Base-by-base conservation (phyloP, 2,329 filamentous ascomycete genomes). In the Talaromyces pinophilus region DNA sequence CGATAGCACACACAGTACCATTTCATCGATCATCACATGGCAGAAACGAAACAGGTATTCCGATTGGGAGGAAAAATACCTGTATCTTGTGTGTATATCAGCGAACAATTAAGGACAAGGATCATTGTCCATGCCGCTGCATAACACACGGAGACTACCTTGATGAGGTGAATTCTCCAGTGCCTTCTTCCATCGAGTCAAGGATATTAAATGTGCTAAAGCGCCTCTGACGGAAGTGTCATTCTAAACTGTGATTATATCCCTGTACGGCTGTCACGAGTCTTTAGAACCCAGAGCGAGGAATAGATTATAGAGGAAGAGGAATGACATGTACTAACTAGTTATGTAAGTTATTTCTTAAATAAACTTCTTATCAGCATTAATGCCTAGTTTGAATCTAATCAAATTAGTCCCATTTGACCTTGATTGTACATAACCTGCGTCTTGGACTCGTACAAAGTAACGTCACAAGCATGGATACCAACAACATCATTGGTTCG, bases 61-160 rank as follows among this genome's bases (percentile, higher is more conserved):
- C 52, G 30, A 57, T 57, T 57, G 52, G 52, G 30, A 19, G 52
- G 30, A 22, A 38, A 57, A 35, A 19, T 38, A 35, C 30, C 38
- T n/a, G 30, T 57, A 57, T 57, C 52, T 57, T 38, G 35, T 1
- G 38, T 59, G 13, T 42, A 42, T 59, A 59, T 59, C 19, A 59
- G n/a, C 22, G 13, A 11, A 5, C 35, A 42, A 30, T 4, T 59
- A 59, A 42, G 40, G 35, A 44, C 40, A 44, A 10, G 57, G 57
- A 22, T 57, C 10, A 35, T 22, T 19, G 3, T 35, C 44, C 6
- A 28, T 42, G 19, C 35, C 57, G 38, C 22, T 59, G 35, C 25
- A 8, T 42, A 35, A 44, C 38, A 17, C 8, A 59, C 40, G 57
- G 54, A 59, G 11, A 28, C 11, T 28, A 28, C 22, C 57, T 44